Percentiles rank a stretch among this genome's conserved stretches.
Evolutionary conservation across 306 rosid species (phyloP).

Genomic region (Quercus aquifolioides): DNA sequence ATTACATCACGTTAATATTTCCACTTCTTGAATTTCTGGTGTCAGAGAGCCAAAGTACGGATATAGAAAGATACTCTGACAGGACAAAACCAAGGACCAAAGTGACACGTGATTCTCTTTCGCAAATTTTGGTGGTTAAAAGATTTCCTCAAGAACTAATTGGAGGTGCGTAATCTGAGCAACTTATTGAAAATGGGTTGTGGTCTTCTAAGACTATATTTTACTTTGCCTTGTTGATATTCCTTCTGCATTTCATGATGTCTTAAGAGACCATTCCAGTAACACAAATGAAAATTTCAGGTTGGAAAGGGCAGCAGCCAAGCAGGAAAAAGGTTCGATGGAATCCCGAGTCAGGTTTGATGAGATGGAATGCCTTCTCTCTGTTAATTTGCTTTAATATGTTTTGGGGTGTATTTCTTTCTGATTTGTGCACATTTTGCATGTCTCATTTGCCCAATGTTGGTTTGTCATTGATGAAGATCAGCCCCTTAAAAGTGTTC

Average conservation of each 20-base stretch:
- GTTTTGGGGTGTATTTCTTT: too few relatives aligned
- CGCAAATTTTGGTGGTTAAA: conserved; percentile 43
- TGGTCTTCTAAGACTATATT: conserved; percentile 1
- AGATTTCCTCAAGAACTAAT: conserved; percentile 55
- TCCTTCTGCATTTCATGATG: conserved; percentile 2
- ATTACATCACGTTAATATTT: too few relatives aligned
- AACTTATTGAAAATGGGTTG: conserved; percentile 3
- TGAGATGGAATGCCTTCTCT: too few relatives aligned
- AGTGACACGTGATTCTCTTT: conserved; percentile 50
- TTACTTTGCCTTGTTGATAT: conserved; percentile 10
- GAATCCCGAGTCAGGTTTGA: conserved; percentile 64
- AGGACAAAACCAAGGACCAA: conserved; percentile 14
- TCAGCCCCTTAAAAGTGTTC: too few relatives aligned
- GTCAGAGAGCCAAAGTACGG: conserved; percentile 41
- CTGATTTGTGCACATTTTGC: too few relatives aligned
- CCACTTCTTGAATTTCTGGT: conserved; percentile 14
- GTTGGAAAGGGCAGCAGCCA: conserved; percentile 28
- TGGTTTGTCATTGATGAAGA: too few relatives aligned
- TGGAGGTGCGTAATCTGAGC: conserved; percentile 43
- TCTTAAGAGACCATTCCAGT: neutral
- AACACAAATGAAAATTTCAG: conserved; percentile 34
- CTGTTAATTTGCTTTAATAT: too few relatives aligned
- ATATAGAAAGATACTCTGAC: conserved; percentile 49
- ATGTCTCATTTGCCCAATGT: too few relatives aligned
- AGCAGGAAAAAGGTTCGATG: conserved; percentile 47